A percentile compares a stretch with the other conserved stretches of the same genome.
These are phyloP conservation scores for Gracilaria caudata DNA, from an alignment of 23 red algal species.

Conservation along the genomic window DNA sequence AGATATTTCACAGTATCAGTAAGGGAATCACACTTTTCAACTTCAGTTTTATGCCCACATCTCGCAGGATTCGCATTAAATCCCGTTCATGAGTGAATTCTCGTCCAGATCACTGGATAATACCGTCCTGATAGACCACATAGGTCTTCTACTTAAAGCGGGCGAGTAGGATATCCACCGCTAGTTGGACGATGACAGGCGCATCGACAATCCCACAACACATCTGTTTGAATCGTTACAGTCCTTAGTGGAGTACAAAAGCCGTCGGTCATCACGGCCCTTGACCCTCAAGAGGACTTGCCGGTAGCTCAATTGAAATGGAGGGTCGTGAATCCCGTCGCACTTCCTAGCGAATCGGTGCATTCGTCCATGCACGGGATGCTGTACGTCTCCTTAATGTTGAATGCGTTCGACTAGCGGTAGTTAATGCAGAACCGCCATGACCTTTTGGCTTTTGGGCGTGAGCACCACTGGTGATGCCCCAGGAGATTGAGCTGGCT, in stretches of 20 bases:
- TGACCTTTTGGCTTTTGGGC: background rate
- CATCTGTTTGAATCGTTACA: background rate
- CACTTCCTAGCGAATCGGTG: background rate
- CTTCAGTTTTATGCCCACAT: background rate
- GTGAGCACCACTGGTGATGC: background rate
- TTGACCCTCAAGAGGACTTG: background rate
- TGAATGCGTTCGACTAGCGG: background rate
- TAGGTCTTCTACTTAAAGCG: background rate
- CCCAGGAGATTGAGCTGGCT: background rate
- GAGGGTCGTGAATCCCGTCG: background rate
- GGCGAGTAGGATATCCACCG: background rate
- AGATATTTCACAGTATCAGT: background rate
- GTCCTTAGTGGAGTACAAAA: background rate
- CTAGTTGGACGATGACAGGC: background rate
- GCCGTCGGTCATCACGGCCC: background rate
- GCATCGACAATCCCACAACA: background rate
- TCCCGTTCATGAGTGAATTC: background rate
- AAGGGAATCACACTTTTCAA: background rate
- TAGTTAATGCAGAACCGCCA: background rate
- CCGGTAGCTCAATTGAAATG: background rate
- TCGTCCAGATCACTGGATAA: background rate
- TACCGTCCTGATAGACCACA: background rate
- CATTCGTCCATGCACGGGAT: slow-evolving; percentile 3
- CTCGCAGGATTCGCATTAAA: background rate
- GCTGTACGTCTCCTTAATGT: background rate